These are phyloP conservation scores for Botrytis cinerea DNA, from an alignment of 2,329 filamentous ascomycete species.

Conservation along the genomic window DNA sequence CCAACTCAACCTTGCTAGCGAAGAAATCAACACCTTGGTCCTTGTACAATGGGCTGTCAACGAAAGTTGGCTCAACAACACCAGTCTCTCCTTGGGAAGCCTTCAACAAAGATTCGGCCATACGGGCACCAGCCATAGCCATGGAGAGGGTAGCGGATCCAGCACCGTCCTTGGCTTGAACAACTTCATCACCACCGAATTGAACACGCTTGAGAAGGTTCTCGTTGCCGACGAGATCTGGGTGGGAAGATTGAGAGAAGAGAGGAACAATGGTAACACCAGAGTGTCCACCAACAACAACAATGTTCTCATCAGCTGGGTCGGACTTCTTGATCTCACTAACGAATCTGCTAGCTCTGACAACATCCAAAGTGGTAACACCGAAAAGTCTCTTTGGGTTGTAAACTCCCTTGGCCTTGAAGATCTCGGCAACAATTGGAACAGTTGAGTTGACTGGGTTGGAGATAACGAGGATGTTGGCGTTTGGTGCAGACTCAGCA, in stretches of 20 bases:
- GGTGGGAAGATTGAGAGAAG: conserved; percentile 90
- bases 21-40: conserved; percentile 98
- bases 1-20: conserved; percentile 91
- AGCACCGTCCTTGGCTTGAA: conserved; percentile 97
- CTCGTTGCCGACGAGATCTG: conserved; percentile 75
- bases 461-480: conserved; percentile 94
- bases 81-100: conserved; percentile 92
- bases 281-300: conserved; percentile 95
- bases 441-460: conserved; percentile 99
- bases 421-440: conserved; percentile 93
- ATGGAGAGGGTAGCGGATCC: conserved; percentile 98
- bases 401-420: conserved; percentile 92
- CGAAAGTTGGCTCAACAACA: conserved; percentile 93
- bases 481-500: conserved; percentile 87
- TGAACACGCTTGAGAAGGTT: conserved; percentile 85
- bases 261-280: conserved; percentile 98
- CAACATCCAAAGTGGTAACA: conserved; percentile 97
- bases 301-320: conserved; percentile 90
- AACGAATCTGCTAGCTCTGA: conserved; percentile 96
- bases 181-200: conserved; percentile 98
- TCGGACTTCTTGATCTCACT: conserved; percentile 88
- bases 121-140: conserved; percentile 88
- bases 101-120: conserved; percentile 88
- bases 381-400: conserved; percentile 95
- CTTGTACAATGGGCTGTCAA: conserved; percentile 97